These are phyloP conservation scores for Jackrogersella minutella DNA, from an alignment of 495 filamentous ascomycete genomes.

Conservation along the genomic window DNA sequence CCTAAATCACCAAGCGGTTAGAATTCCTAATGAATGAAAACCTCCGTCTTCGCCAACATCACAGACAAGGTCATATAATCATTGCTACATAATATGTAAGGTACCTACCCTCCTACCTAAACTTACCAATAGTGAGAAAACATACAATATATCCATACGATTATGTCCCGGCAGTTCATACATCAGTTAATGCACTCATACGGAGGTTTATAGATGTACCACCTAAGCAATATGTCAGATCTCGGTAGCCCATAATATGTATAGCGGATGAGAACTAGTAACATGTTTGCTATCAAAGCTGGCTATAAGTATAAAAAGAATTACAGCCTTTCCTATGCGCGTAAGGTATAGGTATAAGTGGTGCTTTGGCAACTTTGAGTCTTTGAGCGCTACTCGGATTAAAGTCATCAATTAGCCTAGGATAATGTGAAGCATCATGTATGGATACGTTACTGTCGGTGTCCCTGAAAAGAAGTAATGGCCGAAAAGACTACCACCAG, in stretches of 20 bases:
- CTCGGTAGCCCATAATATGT: too few relatives aligned
- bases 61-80: background rate
- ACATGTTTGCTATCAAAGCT: too few relatives aligned
- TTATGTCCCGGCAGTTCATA: conserved; percentile 1
- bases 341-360: too few relatives aligned
- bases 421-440: conserved; percentile 23
- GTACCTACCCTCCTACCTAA: background rate
- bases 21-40: conserved; percentile 6
- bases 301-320: too few relatives aligned
- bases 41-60: background rate
- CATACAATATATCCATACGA: background rate
- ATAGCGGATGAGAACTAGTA: too few relatives aligned
- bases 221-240: too few relatives aligned
- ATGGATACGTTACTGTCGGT: conserved; percentile 39
- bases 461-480: conserved; percentile 38
- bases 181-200: background rate
- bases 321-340: background rate
- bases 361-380: too few relatives aligned
- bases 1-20: background rate
- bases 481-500: conserved; percentile 20
- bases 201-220: too few relatives aligned
- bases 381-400: background rate
- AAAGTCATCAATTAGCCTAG: conserved; percentile 31
- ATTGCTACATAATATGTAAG: background rate
- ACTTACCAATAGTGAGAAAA: background rate